Base-by-base conservation (phyloP, 129 eudicot species). In the Escallonia rubra region DNA sequence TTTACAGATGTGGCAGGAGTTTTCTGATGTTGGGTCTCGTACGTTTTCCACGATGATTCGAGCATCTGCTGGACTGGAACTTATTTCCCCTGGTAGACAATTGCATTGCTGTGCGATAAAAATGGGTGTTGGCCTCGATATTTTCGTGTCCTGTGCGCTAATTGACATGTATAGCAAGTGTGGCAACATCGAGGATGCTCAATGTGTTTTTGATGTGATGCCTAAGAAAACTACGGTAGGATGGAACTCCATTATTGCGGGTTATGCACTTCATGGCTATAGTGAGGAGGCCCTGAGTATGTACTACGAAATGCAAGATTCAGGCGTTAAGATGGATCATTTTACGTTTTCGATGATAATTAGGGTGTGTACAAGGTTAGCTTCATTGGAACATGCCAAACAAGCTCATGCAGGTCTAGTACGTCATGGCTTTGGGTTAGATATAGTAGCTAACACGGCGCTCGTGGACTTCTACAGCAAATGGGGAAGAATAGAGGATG, bases 81-180 rank as follows among this genome's bases (percentile, higher is more conserved):
- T 45, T 50, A 85, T 88, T 50, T 85, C 45, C 58, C 85, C 88
- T 0, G 97, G 97, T 42, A 81, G 67, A 57, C 94, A 91, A 51
- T 79, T 91, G 79, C 97, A 91, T 72, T 72, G 92, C 3, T 80
- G 85, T 77, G 79, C 81, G 43, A 38, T 87, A n/a, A 91, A 87
- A 76, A 68, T 82, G 92, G 83, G 75, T 46, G 68, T 80, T 6
- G 54, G 78, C 69, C 79, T 60, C 56, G 80, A 90, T 66, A 69
- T 74, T n/a, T 87, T 78, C 68, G 80, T 90, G 55, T 82, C 92
- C 14, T 90, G 95, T 85, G 87, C 95, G 2, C 49, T 90, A 59
- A 90, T 90, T 61, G 95, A 87, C 76, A 90, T 90, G 97, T 90
- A 90, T 65, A 82, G 97, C 74, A 90, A 90, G 64, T 90, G 95